These are phyloP conservation scores for Aspergillus sp. DNA, from an alignment of 2,329 filamentous ascomycete species.

Conservation along the genomic window DNA sequence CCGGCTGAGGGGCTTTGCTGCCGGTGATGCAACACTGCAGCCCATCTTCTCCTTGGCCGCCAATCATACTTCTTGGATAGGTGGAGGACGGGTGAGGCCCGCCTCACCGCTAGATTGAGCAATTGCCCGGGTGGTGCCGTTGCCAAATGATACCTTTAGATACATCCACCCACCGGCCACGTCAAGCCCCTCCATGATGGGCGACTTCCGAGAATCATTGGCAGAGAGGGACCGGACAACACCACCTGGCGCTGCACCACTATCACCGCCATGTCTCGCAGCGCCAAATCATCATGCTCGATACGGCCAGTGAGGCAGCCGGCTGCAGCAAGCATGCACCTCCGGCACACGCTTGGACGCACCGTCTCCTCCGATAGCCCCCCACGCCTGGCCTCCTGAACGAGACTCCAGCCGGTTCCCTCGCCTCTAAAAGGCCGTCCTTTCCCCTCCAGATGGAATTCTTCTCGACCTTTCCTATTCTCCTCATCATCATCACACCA, in stretches of 20 bases:
- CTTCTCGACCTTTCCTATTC: conserved; percentile 15
- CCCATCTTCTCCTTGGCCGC: not conserved
- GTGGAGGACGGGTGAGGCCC: not conserved
- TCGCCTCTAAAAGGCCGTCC: conserved; percentile 19
- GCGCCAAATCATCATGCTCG: conserved; percentile 21
- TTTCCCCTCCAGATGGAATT: conserved; percentile 13
- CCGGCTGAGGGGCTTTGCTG: conserved; percentile 1
- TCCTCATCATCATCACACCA: conserved; percentile 15
- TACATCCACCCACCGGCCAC: conserved; percentile 21
- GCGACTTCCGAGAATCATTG: conserved; percentile 13
- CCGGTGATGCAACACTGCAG: conserved; percentile 15
- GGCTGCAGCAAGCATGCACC: conserved; percentile 18
- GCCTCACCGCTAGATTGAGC: conserved; percentile 25
- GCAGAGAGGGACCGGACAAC: conserved; percentile 13
- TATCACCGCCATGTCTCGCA: conserved; percentile 25
- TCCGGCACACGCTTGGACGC: conserved; percentile 21
- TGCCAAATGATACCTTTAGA: conserved; percentile 4
- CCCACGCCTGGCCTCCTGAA: conserved; percentile 8
- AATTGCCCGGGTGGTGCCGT: conserved; percentile 15
- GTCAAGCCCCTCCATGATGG: conserved; percentile 18
- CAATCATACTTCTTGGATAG: conserved; percentile 3
- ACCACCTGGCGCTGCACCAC: conserved; percentile 21
- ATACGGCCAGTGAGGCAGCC: conserved; percentile 18
- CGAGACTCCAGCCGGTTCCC: not conserved
- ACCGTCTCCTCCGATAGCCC: conserved; percentile 13